phyloP scores from a whole-genome alignment of 805 yeast genomes.

The Myxozyma neotropica region DNA sequence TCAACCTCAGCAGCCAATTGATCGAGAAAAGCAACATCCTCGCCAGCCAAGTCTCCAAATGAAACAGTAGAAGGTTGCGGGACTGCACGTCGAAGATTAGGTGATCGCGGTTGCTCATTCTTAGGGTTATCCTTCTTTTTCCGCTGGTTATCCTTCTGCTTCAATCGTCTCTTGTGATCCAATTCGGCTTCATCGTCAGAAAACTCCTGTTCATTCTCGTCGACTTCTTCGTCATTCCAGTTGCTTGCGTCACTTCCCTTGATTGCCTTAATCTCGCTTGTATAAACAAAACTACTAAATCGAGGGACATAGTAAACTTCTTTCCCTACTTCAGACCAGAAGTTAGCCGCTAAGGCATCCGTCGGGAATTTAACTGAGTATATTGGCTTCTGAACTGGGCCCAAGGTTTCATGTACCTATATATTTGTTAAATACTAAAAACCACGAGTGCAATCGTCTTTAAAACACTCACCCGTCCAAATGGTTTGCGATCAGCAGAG shows the following conservation, averaged over 20 bases:
- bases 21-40: constrained; percentile 21
- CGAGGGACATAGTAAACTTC: constrained; percentile 78
- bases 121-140: constrained; percentile 32
- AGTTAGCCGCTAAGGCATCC: constrained; percentile 50
- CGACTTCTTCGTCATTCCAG: constrained; percentile 89
- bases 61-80: constrained; percentile 8
- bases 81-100: not conserved
- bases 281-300: constrained; percentile 74
- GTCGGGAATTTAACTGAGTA: constrained; percentile 72
- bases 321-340: constrained; percentile 50
- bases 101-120: not conserved
- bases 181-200: constrained; percentile 90
- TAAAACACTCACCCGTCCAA: constrained; percentile 69
- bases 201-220: constrained; percentile 67
- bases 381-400: constrained; percentile 78
- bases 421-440: not conserved
- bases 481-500: constrained; percentile 63
- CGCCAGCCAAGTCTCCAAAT: constrained; percentile 31
- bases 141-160: constrained; percentile 57
- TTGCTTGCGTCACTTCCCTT: constrained; percentile 96
- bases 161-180: constrained; percentile 64
- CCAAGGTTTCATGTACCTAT: constrained; percentile 68
- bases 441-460: too few species aligned
- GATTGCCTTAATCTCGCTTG: constrained; percentile 65
- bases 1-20: constrained; percentile 1